Base-by-base conservation (phyloP, 78 protist species). In the Speleostelium caveatum region DNA sequence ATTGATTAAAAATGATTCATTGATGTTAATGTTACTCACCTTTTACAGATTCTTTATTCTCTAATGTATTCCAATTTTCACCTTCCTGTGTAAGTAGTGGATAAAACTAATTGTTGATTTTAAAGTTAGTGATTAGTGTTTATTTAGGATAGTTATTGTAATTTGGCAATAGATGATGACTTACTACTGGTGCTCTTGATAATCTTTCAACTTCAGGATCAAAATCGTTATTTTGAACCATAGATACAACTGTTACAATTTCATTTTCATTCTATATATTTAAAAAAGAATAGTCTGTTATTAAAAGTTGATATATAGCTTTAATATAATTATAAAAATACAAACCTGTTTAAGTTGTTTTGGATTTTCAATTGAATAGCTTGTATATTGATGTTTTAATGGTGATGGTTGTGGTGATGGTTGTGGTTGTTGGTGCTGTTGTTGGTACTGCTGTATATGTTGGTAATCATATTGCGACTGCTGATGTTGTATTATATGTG, bases 201-300 rank as follows among this genome's bases (percentile, higher is more conserved):
- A 83, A 33, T 69, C n/a, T 69, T 38, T 59, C 55, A 39, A 69
- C 30, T 59, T 83, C 91, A 21, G 36, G 91, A 22, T 83, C 91
- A 30, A 22, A 26, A 7, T 83, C 62, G 36, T 83, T 32, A 21
- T 38, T 58, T 69, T 71, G 38, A 16, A 69, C 91, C 33, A 59
- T 26, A 36, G 67, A 45, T 22, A 22, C 21, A 41, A 83, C 35
- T 58, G 79, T 83, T 14, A 83, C 69, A 42, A 83, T 83, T 39
- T 69, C 91, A 60, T 67, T 58, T n/a, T 36, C 53, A 55, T 45
- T 45, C 6, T 45, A 45, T 45, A 32, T 35, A 49, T 56, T 51
- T 19, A 55, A 61, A 33, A 35, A n/a, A 16, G 79, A 73, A 53
- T 73, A 73, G 30, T 63, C 55, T 55, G 79, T 73, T 55, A 55